Base-by-base conservation (phyloP, 2,329 filamentous ascomycete species). In the Penicillium sp. region DNA sequence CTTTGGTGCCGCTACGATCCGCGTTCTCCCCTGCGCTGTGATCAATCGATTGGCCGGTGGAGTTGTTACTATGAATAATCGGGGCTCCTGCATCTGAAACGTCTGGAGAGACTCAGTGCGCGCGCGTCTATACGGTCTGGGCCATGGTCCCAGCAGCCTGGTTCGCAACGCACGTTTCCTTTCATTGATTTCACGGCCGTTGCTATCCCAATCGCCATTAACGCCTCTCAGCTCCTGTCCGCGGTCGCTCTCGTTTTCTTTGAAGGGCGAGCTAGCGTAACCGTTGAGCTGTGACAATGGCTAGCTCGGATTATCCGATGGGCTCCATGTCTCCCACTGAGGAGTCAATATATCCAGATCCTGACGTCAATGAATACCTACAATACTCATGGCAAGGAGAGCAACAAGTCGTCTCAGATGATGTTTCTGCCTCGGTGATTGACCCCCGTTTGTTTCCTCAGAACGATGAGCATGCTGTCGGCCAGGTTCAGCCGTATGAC, bases 381-480 rank as follows among this genome's bases (percentile, higher is more conserved):
- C 65, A 67, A n/a, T 71, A 70, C 26, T 62, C 66, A 36, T 72
- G 67, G 69, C 67, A 68, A 46, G 60, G 55, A 6, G 46, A 20
- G 15, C 61, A 63, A 46, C 51, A 58, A 29, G 33, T 53, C 8
- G 37, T 41, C 9, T 20, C 51, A 8, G 49, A 51, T 12, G 55
- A 64, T 3, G 23, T 61, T 21, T 46, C 60, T 41, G 46, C 62
- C 10, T 62, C 66, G 1, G 63, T 66, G 44, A 58, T 72, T 47
- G 69, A 72, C 33, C 69, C 69, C 26, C 65, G 68, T 37, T 58
- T 72, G 40, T 71, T 63, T 15, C n/a, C 60, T 13, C 47, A 53
- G 17, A 51, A 39, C 27, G 39, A 45, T 4, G 26, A 27, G 4
- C 39, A 4, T 27, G 15, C 24, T 5, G 24, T 20, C 20, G 36